A percentile compares a stretch with the other conserved stretches of the same genome.
Conservation (phyloP, 495 filamentous ascomycete species). For the Aspergillus carlsbadensis region DNA sequence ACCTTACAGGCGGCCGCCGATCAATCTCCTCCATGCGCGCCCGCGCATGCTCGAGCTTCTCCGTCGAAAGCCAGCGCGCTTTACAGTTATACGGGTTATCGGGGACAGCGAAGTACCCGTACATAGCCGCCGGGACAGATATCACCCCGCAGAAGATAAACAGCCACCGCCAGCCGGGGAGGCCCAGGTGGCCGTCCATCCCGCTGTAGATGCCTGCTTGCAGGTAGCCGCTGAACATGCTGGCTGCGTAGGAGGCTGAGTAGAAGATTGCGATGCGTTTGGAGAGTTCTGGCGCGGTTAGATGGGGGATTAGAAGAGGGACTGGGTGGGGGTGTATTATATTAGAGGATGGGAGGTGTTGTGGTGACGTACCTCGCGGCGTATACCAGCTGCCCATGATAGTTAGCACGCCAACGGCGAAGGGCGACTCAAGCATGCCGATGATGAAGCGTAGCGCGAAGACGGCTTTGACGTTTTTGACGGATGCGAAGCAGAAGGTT, state of each 20-base stretch:
- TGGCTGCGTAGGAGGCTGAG: constrained; percentile 46
- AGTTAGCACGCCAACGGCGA: background rate
- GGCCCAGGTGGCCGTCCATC: constrained; percentile 44
- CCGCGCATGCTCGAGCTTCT: constrained; percentile 33
- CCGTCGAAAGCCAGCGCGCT: constrained; percentile 31
- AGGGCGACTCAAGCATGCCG: background rate
- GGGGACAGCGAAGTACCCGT: constrained; percentile 38
- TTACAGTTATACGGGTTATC: constrained; percentile 44
- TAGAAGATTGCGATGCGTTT: constrained; percentile 22
- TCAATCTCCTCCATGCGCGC: constrained; percentile 1
- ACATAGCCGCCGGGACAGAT: constrained; percentile 45
- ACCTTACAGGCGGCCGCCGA: background rate
- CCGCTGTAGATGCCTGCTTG: constrained; percentile 42
- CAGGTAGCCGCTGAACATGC: constrained; percentile 30
- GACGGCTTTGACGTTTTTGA: constrained; percentile 1
- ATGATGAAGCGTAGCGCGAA: constrained; percentile 1
- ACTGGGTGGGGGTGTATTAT: no score
- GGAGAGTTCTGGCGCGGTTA: background rate
- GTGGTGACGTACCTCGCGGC: background rate
- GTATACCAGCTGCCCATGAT: constrained; percentile 5
- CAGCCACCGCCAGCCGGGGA: constrained; percentile 54
- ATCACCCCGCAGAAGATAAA: constrained; percentile 51
- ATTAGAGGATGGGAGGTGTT: no score
- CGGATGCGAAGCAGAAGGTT: constrained; percentile 6
- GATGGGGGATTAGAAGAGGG: no score